Conservation (phyloP, 192 early-diverging fungal species). For the Linnemannia schmuckeri region DNA sequence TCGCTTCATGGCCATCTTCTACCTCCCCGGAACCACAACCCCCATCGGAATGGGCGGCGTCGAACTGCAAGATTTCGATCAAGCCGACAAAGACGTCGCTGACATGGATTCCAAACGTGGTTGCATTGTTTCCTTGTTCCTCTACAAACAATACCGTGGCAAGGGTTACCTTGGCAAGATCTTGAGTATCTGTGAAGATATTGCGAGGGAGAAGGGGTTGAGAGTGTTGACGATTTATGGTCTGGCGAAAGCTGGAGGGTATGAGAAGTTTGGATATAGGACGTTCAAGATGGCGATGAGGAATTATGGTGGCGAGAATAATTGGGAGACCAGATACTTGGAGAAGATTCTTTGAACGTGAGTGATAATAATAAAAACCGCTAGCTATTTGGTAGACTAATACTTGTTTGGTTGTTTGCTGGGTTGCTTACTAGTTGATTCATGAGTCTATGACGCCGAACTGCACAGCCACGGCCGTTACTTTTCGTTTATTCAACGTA, state of each 20-base stretch:
- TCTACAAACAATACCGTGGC: conserved; percentile 47
- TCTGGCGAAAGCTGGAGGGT: conserved; percentile 15
- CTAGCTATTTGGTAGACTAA: neutral
- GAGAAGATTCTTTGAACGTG: conserved; percentile 19
- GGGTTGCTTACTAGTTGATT: too few species aligned
- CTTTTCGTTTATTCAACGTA: too few species aligned
- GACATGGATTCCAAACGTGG: conserved; percentile 37
- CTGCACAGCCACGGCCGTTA: neutral
- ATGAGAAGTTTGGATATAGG: conserved; percentile 54
- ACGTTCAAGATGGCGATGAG: conserved; percentile 36
- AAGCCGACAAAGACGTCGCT: conserved; percentile 40
- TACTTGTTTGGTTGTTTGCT: neutral
- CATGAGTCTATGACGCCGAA: too few species aligned
- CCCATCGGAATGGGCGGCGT: conserved; percentile 47
- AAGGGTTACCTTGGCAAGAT: conserved; percentile 34
- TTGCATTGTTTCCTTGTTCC: conserved; percentile 43
- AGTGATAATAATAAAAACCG: too few species aligned
- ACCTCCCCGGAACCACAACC: conserved; percentile 32
- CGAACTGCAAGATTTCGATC: conserved; percentile 38
- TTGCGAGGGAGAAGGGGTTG: conserved; percentile 24
- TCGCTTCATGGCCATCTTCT: conserved; percentile 46
- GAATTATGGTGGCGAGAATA: conserved; percentile 39
- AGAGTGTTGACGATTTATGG: conserved; percentile 45
- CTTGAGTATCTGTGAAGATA: conserved; percentile 29
- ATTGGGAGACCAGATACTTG: conserved; percentile 45